Base-by-base conservation (phyloP, 1,284 basidiomycete species). In the Leccinum ponderosum region DNA sequence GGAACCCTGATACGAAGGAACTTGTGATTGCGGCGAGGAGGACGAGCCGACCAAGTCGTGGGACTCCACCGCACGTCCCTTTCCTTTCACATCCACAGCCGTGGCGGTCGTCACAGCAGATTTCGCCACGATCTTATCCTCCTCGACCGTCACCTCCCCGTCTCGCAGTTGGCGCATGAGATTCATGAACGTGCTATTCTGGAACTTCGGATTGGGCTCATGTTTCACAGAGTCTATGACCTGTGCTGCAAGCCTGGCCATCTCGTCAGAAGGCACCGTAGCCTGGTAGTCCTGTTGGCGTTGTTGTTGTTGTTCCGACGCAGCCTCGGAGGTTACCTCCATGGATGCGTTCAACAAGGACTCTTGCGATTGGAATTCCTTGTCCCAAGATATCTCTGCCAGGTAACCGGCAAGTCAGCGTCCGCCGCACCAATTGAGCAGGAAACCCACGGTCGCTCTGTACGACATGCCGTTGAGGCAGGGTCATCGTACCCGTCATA, bases 141-240 rank as follows among this genome's bases (percentile, higher is more conserved):
- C 94, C 60, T 94, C 86, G 1, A 97, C 89, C 8, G 91, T 84
- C n/a, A 95, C 84, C 67, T 91, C 84, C 12, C 87, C 86, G 73
- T 96, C 93, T 25, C 94, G 83, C 50, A 98, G 77, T 68, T 93
- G 89, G 57, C 85, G 85, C 90, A 98, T 95, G 29, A 98, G 82
- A 17, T 83, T 83, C 79, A 98, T 82, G 73, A 98, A 98, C 64
- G 87, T 82, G 74, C 94, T 96, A 56, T 95, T 86, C 72, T 88
- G 84, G 73, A 98, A 95, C 75, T 98, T 98, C 50, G 89, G 86
- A 70, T 93, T 95, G 65, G 85, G 81, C 62, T 89, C 86, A 59
- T 87, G 77, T 68, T 82, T 80, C 50, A 95, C 82, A 31, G 89
- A 83, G 59, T 91, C 83, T 47, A 94, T 77, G 53, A 95, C 83